A percentile compares a stretch with the other conserved stretches of the same genome.
phyloP scores from a whole-genome alignment of 2,329 filamentous ascomycete species.

The Didymella pomorum region DNA sequence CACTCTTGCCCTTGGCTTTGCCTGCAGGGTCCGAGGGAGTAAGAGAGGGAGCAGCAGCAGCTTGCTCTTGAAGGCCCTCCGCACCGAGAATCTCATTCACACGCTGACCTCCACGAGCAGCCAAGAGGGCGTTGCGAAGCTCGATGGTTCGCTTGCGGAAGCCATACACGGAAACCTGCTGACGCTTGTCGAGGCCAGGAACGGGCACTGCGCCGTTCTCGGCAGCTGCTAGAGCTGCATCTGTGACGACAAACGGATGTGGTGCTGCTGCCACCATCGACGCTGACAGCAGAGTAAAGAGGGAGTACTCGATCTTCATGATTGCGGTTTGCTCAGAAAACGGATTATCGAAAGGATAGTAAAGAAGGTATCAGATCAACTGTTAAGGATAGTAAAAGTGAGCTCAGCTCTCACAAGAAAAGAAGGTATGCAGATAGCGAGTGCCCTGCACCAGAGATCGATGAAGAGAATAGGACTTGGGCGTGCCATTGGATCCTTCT shows the following conservation, averaged over 20 bases:
- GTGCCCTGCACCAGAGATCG: constrained; percentile 45
- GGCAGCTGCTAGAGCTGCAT: constrained; percentile 33
- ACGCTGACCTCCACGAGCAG: constrained; percentile 24
- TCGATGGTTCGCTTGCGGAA: constrained; percentile 38
- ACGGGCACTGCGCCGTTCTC: constrained; percentile 33
- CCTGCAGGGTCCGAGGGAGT: not conserved
- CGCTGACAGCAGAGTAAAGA: constrained; percentile 47
- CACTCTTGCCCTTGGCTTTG: constrained; percentile 1
- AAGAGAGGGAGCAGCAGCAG: not conserved
- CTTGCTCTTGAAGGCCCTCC: constrained; percentile 8
- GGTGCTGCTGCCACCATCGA: constrained; percentile 46
- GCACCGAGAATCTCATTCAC: constrained; percentile 1
- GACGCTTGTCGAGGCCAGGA: constrained; percentile 23
- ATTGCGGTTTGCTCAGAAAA: constrained; percentile 27
- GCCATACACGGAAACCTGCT: constrained; percentile 15
- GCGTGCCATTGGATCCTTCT: constrained; percentile 26
- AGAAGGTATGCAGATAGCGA: constrained; percentile 33
- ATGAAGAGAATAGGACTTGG: constrained; percentile 27
- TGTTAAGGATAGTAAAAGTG: constrained; percentile 29
- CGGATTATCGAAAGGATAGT: constrained; percentile 23
- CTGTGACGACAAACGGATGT: constrained; percentile 41
- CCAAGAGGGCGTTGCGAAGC: constrained; percentile 38
- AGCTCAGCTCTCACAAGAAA: constrained; percentile 49
- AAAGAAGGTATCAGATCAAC: constrained; percentile 36
- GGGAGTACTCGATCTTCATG: constrained; percentile 47